Conservation (phyloP, 805 yeast species). For the Grigorovia yakushimaensis region DNA sequence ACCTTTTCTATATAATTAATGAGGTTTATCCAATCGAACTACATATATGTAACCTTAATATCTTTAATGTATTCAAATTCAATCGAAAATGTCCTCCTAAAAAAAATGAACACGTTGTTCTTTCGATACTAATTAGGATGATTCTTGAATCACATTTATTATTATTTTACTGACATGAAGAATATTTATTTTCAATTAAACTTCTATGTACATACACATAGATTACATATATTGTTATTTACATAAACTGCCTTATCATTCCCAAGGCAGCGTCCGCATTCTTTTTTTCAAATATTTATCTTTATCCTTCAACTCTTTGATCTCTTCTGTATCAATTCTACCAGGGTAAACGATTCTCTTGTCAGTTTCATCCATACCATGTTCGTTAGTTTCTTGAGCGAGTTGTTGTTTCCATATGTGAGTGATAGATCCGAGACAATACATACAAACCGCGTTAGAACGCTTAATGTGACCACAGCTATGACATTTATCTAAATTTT, state of each 20-base stretch:
- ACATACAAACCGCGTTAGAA: slow-evolving; percentile 85
- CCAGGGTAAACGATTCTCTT: slow-evolving; percentile 66
- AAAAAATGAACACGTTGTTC: too few species aligned
- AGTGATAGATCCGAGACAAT: slow-evolving; percentile 77
- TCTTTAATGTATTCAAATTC: background rate
- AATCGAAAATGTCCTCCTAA: background rate
- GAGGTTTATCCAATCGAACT: background rate
- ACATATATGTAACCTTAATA: background rate
- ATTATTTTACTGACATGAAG: too few species aligned
- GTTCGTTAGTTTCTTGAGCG: slow-evolving; percentile 16
- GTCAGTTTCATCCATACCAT: slow-evolving; percentile 44
- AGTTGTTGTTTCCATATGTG: slow-evolving; percentile 50
- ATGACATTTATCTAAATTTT: slow-evolving; percentile 82
- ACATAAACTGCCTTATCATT: too few species aligned
- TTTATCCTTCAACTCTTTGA: slow-evolving; percentile 39
- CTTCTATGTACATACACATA: background rate
- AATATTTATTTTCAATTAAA: slow-evolving; percentile 1
- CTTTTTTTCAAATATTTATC: slow-evolving; percentile 48
- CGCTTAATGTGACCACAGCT: slow-evolving; percentile 91
- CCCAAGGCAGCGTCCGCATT: slow-evolving; percentile 46
- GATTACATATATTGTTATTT: slow-evolving; percentile 2
- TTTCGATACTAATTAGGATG: too few species aligned
- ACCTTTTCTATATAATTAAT: too few species aligned
- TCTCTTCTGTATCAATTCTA: slow-evolving; percentile 40
- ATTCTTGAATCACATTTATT: slow-evolving; percentile 2